These are phyloP conservation scores for Metarhizium guizhouense DNA, from an alignment of 2,329 filamentous ascomycete species.

Conservation along the genomic window DNA sequence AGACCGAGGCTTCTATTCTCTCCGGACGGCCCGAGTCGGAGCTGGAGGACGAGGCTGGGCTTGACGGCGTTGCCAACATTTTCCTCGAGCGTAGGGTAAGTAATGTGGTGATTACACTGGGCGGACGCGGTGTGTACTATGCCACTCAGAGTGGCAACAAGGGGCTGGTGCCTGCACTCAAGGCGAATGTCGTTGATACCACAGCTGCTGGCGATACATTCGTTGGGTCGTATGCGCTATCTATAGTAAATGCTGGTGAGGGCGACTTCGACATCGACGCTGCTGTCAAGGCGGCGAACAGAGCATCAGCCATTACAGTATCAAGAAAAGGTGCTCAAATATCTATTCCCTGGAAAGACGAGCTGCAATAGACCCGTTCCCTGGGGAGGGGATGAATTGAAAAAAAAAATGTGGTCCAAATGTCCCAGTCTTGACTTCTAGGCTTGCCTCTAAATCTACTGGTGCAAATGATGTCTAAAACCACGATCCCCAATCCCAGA, in stretches of 20 bases:
- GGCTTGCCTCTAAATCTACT: background rate
- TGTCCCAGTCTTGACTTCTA: background rate
- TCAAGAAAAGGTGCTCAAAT: conserved; percentile 32
- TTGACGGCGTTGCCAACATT: conserved; percentile 38
- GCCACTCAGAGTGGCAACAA: conserved; percentile 32
- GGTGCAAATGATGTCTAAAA: conserved; percentile 12
- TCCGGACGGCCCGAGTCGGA: conserved; percentile 43
- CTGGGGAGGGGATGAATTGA: conserved; percentile 9
- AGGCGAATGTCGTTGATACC: conserved; percentile 77
- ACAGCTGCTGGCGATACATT: conserved; percentile 94
- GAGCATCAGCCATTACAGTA: conserved; percentile 32
- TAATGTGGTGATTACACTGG: conserved; percentile 78
- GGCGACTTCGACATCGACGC: conserved; percentile 43
- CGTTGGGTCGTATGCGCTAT: conserved; percentile 76
- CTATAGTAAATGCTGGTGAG: conserved; percentile 44
- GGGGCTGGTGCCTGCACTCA: conserved; percentile 51
- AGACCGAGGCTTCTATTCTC: conserved; percentile 76
- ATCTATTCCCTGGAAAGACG: conserved; percentile 36
- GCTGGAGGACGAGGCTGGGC: conserved; percentile 36
- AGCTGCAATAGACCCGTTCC: conserved; percentile 21
- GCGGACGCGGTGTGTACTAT: conserved; percentile 68
- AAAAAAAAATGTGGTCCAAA: background rate
- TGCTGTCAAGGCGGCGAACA: conserved; percentile 46
- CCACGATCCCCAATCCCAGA: conserved; percentile 17
- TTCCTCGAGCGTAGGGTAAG: conserved; percentile 64